Conservation (phyloP, 163 green algal genomes). For the Prototheca wickerhamii region DNA sequence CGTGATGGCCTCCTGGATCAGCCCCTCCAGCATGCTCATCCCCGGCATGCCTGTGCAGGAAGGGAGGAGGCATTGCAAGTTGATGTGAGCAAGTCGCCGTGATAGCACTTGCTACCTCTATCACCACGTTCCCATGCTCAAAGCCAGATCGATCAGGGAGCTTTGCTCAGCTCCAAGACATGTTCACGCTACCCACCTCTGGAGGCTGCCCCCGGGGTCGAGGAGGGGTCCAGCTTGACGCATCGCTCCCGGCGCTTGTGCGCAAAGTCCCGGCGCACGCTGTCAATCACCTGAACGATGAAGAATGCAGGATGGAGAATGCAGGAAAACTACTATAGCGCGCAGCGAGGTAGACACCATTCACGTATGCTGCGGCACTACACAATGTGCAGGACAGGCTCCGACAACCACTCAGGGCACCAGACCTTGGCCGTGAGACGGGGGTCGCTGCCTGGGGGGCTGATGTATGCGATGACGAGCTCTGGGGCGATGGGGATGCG, state of each 20-base stretch:
- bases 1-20: conserved; percentile 47
- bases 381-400: neutral
- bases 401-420: conserved; percentile 1
- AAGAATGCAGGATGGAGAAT: neutral
- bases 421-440: conserved; percentile 22
- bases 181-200: neutral
- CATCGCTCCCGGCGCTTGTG: conserved; percentile 41
- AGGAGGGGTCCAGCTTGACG: conserved; percentile 45
- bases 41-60: conserved; percentile 13
- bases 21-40: conserved; percentile 46
- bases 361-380: too few relatives aligned
- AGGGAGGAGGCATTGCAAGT: neutral
- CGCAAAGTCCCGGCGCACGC: conserved; percentile 58
- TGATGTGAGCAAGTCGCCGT: neutral
- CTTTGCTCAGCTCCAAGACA: neutral
- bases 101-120: too few relatives aligned
- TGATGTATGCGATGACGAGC: conserved; percentile 62
- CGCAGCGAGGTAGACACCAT: too few relatives aligned
- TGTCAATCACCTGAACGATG: conserved; percentile 46
- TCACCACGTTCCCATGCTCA: too few relatives aligned
- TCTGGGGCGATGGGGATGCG: conserved; percentile 28
- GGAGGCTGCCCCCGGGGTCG: neutral
- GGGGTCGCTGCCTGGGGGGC: conserved; percentile 27
- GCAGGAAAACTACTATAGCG: conserved; percentile 4
- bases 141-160: too few relatives aligned